Evolutionary conservation across 2,329 filamentous ascomycete genomes (phyloP), one percentile per base, ranked within the genome.

Genomic region (Penicillium sp.): DNA sequence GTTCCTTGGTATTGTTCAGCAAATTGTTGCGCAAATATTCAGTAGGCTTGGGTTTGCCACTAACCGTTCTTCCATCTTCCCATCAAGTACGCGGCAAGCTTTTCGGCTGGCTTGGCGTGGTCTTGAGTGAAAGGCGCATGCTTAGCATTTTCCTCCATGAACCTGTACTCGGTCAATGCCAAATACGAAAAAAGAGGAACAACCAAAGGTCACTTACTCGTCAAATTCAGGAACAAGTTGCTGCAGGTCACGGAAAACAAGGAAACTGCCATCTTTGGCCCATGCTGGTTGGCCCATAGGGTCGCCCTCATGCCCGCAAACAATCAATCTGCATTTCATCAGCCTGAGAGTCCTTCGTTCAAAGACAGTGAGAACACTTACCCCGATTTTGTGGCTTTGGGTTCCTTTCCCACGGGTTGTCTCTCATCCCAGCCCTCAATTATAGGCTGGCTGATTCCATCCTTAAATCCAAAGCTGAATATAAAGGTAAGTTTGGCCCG

Each of bases 161-260:
- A 79, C 7, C 69, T 67, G 21, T 13, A 33, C 7, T 8, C 31
- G 3, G 43, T 60, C 27, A 53, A 33, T 25, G 47, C 4, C n/a
- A 39, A 17, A 9, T 23, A 2, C 31, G 1, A 12, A 55, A 50
- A 19, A 39, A 1, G 19, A 39, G 2, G 19, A 58, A 17, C 31
- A 49, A 29, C 19, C 8, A 17, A n/a, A 21, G 17, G 21, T 25
- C 12, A 31, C 60, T 23, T 61, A 69, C 67, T 54, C 57, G 6
- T 80, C 65, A 48, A 78, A 81, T 45, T 79, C 78, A 1, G 75
- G 77, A 6, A 80, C 78, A 5, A 77, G 71, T 58, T 81, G 78
- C 51, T 74, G 68, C 3, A 80, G 70, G 45, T 79, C 75, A 13
- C 78, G 76, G 62, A 81, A 77, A 31, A 70, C 75, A 10, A 80